phyloP scores from a whole-genome alignment of 2,329 filamentous ascomycete species.

The Claviceps maximensis region DNA sequence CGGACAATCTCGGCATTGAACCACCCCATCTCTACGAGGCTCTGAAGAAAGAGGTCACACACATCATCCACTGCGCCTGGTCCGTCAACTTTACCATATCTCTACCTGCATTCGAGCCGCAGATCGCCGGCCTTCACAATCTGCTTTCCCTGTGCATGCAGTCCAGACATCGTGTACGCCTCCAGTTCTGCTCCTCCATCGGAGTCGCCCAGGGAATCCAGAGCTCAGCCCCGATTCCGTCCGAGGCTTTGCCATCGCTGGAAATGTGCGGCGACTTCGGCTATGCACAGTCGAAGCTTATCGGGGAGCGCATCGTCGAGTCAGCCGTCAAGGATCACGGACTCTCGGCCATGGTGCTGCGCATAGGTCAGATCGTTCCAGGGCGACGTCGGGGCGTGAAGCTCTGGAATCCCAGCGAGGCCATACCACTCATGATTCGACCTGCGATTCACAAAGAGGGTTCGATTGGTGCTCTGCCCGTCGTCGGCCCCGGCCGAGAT shows the following conservation, averaged over 20 bases:
- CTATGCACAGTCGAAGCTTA: slow-evolving; percentile 27
- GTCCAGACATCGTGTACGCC: slow-evolving; percentile 12
- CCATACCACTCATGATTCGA: slow-evolving; percentile 39
- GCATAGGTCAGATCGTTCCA: slow-evolving; percentile 37
- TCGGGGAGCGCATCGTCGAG: slow-evolving; percentile 24
- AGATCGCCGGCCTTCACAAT: slow-evolving; percentile 31
- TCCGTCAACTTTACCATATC: slow-evolving; percentile 43
- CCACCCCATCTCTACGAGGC: slow-evolving; percentile 11
- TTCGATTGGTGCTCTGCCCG: slow-evolving; percentile 26
- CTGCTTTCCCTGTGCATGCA: slow-evolving; percentile 27
- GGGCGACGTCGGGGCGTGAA: slow-evolving; percentile 26
- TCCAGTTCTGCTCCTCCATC: slow-evolving; percentile 38
- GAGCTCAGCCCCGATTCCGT: slow-evolving; percentile 21
- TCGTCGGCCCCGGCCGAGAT: slow-evolving; percentile 1
- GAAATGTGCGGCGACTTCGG: slow-evolving; percentile 28
- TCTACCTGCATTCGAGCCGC: slow-evolving; percentile 33
- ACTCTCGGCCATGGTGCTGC: slow-evolving; percentile 23
- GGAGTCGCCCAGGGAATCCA: slow-evolving; percentile 26
- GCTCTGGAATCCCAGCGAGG: slow-evolving; percentile 36
- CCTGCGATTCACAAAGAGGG: neutral
- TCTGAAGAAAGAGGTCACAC: slow-evolving; percentile 20
- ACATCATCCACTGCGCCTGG: slow-evolving; percentile 39
- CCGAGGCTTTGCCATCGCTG: slow-evolving; percentile 22
- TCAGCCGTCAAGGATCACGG: slow-evolving; percentile 20
- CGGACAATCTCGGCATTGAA: slow-evolving; percentile 7